Evolutionary conservation across 2,329 filamentous ascomycete genomes (phyloP).

Genomic region (Curvularia sp.): DNA sequence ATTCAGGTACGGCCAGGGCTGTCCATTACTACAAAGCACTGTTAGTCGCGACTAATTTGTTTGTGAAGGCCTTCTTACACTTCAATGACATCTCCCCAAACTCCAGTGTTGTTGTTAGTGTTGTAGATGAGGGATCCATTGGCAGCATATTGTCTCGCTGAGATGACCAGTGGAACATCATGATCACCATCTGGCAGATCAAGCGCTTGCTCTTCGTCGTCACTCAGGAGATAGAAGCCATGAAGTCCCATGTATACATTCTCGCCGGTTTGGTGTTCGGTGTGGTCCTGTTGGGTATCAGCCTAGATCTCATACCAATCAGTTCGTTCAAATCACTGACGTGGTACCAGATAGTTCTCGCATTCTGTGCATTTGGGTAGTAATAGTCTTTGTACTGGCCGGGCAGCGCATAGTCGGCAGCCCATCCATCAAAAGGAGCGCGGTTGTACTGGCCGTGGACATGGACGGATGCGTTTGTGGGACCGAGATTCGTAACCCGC

Average conservation of each 20-base stretch:
- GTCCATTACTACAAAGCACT: conserved; percentile 53
- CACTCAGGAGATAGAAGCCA: conserved; percentile 63
- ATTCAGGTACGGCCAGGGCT: conserved; percentile 64
- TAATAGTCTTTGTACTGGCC: conserved; percentile 69
- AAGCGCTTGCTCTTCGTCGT: conserved; percentile 58
- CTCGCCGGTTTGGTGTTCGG: conserved; percentile 55
- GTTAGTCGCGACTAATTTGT: conserved; percentile 2
- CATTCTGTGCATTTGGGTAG: conserved; percentile 64
- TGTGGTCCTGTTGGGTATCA: conserved; percentile 45
- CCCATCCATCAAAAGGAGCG: conserved; percentile 62
- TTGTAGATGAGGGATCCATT: conserved; percentile 60
- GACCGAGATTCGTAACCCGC: conserved; percentile 60
- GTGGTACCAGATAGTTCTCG: conserved; percentile 66
- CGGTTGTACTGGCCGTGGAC: conserved; percentile 61
- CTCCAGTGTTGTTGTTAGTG: conserved; percentile 53
- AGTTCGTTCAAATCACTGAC: conserved; percentile 39
- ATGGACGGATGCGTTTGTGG: conserved; percentile 57
- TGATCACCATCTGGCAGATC: conserved; percentile 60
- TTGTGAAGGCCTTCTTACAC: conserved; percentile 43
- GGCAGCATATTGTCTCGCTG: conserved; percentile 60
- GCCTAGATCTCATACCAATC: background rate
- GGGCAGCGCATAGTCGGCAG: conserved; percentile 58
- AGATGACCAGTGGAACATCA: conserved; percentile 61
- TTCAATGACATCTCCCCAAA: conserved; percentile 65
- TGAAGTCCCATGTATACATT: conserved; percentile 65